These are phyloP conservation scores for Aegilops longissima DNA, from an alignment of 176 grass and related monocot species.

Conservation along the genomic window DNA sequence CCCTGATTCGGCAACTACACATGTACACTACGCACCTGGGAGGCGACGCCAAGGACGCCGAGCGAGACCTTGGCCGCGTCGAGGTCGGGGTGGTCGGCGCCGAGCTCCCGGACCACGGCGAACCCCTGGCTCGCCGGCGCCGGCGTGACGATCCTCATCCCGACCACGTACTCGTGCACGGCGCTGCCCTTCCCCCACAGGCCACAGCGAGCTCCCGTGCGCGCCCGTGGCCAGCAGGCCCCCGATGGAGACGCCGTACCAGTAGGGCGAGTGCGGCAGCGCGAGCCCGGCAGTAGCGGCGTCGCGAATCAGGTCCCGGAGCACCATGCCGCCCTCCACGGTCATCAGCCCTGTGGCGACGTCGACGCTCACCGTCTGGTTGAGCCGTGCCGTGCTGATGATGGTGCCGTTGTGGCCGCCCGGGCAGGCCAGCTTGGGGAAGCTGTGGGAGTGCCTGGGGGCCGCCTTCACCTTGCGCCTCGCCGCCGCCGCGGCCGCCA, in stretches of 20 bases:
- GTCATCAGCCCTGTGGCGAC: not conserved
- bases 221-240: constrained; percentile 41
- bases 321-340: constrained; percentile 37
- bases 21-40: not conserved
- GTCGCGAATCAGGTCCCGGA: constrained; percentile 40
- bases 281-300: constrained; percentile 43
- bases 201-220: constrained; percentile 19
- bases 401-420: constrained; percentile 36
- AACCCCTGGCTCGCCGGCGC: constrained; percentile 21
- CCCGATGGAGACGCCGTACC: constrained; percentile 51
- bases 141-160: no score
- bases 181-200: no score
- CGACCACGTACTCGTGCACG: no score
- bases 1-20: no score
- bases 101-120: not conserved
- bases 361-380: constrained; percentile 26
- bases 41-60: no score
- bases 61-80: not conserved
- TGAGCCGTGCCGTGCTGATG: constrained; percentile 35
- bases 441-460: constrained; percentile 53
- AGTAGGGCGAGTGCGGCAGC: constrained; percentile 56
- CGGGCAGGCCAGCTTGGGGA: constrained; percentile 59
- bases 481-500: constrained; percentile 32
- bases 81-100: no score
- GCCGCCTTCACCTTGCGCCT: constrained; percentile 43